A percentile compares a stretch with the other conserved stretches of the same genome.
Evolutionary conservation across 345 rosid species (phyloP).

Genomic region (Lepidium africanum): DNA sequence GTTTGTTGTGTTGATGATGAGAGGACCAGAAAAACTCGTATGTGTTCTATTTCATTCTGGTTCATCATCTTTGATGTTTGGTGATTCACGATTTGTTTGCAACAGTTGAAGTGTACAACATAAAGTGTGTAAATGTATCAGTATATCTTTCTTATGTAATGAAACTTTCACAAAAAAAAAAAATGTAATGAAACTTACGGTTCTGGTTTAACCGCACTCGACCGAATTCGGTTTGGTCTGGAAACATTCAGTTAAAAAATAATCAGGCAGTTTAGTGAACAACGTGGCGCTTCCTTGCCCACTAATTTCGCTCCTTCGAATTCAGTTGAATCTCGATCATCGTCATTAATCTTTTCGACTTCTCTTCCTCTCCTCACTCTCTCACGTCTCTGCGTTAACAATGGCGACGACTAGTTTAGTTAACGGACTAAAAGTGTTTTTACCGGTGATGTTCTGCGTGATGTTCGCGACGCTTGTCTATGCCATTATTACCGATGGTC

Average conservation of each 20-base stretch:
- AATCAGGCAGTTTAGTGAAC: not conserved
- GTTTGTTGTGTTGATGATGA: not conserved
- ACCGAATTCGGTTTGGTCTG: not conserved
- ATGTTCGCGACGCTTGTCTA: conserved; percentile 54
- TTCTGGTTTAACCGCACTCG: not conserved
- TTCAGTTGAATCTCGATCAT: not conserved
- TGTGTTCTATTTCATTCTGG: not conserved
- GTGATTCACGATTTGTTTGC: not conserved
- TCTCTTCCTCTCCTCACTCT: not conserved
- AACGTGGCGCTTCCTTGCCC: conserved; percentile 39
- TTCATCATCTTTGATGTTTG: not conserved
- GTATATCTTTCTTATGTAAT: not conserved
- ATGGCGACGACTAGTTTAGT: conserved; percentile 38
- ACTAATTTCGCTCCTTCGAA: conserved; percentile 10
- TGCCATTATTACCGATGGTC: conserved; percentile 56
- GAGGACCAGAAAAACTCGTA: not conserved
- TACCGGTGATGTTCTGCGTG: conserved; percentile 34
- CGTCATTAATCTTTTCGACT: not conserved
- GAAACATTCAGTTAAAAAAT: not conserved
- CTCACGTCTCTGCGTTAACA: not conserved
- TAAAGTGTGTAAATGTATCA: not conserved
- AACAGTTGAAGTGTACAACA: not conserved
- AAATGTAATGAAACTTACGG: not conserved
- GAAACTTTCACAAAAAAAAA: too few relatives aligned
- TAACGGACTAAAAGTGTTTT: conserved; percentile 38